Evolutionary conservation across 75 land plant genomes (phyloP), one percentile per base, ranked within the genome.

Genomic region (Sequoia sempervirens): DNA sequence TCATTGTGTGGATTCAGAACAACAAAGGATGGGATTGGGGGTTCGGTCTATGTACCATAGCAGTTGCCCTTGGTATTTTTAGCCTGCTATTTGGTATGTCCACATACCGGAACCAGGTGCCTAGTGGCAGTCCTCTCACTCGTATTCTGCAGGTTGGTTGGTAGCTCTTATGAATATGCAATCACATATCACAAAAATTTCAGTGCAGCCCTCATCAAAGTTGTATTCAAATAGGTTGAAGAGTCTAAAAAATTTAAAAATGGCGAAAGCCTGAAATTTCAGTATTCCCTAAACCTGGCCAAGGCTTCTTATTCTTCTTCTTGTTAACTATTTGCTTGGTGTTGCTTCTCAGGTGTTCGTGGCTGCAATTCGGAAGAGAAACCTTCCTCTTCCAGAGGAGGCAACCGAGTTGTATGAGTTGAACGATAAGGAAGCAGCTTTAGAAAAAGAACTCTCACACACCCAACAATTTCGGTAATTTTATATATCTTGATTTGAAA

Each of bases 1-100:
- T 93, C 20, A 20, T 93, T 1, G 93, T 94, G 14, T 91, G 92
- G 88, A 81, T 93, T 38, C 88, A 89, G 41, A 88, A 91, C 38
- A 87, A 92, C 75, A 86, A 82, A 40, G 92, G 91, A 45, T 91
- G 90, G 91, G 81, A 83, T 5, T 84, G 81, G 87, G 93, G 93
- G 1, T 93, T 91, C 58, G 87, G 84, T 34, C 68, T 91, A 9
- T 87, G 91, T 9, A 68, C 90, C 2, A 30, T 88, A 9, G 15
- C 38, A 38, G 66, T 83, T 83, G 85, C 90, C 68, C 47, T 83
- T 14, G 4, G 79, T 79, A 90, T 91, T 20, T 80, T 76, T 66
- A 52, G 83, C n/a, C 53, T 53, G 7, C 87, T 90, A 53, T 50
- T 28, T 3, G 82, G 61, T 36, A 54, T 36, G 36, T 32, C 82